phyloP scores from a whole-genome alignment of 805 yeast species.

The Clavispora vitiphila region DNA sequence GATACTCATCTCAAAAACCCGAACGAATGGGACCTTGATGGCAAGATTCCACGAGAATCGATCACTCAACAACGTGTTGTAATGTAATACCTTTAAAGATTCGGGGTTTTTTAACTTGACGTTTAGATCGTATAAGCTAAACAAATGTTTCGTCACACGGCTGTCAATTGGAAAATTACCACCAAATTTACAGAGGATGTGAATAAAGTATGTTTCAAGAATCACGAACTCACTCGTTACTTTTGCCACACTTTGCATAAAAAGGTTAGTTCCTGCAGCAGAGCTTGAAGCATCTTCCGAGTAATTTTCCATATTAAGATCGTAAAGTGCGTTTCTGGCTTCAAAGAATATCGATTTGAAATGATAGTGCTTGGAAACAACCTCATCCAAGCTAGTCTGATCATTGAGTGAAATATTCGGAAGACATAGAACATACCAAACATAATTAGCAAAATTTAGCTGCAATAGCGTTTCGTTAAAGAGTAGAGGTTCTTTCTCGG shows the following conservation, averaged over 20 bases:
- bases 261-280: conserved; percentile 10
- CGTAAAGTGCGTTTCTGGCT: conserved; percentile 23
- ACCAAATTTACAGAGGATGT: conserved; percentile 30
- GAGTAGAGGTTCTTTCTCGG: conserved; percentile 4
- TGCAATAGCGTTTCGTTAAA: conserved; percentile 35
- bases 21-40: conserved; percentile 31
- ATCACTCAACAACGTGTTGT: conserved; percentile 28
- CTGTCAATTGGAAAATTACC: conserved; percentile 28
- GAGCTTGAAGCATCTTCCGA: conserved; percentile 18
- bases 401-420: conserved; percentile 17
- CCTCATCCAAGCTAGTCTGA: conserved; percentile 15
- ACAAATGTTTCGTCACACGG: conserved; percentile 20
- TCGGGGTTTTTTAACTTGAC: conserved; percentile 11
- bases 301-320: conserved; percentile 24
- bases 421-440: conserved; percentile 28
- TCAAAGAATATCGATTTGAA: conserved; percentile 22
- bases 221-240: conserved; percentile 34
- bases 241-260: conserved; percentile 30
- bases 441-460: conserved; percentile 32
- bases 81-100: conserved; percentile 29
- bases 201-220: conserved; percentile 35
- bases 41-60: conserved; percentile 37
- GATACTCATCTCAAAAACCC: conserved; percentile 29
- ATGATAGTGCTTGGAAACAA: conserved; percentile 23
- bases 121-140: conserved; percentile 16